These are phyloP conservation scores for Phytopythium chamaehyphon DNA, from an alignment of 352 stramenopile species.

Conservation along the genomic window DNA sequence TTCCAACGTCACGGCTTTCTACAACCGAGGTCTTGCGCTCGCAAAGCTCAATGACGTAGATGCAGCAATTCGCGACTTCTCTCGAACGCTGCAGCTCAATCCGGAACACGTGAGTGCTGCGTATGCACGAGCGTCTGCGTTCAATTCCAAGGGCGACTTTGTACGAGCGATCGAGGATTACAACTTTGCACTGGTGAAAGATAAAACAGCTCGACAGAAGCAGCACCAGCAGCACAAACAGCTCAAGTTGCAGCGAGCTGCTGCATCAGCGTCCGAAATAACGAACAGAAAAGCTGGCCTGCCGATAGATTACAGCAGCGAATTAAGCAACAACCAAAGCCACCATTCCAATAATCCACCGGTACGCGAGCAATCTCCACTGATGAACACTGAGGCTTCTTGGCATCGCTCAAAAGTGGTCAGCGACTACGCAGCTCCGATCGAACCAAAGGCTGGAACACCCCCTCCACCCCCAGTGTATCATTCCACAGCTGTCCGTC, in stretches of 20 bases:
- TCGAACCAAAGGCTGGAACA: too few relatives aligned
- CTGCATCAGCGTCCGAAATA: background rate
- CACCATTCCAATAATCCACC: too few relatives aligned
- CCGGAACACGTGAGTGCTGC: conserved; percentile 86
- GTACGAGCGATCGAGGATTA: conserved; percentile 88
- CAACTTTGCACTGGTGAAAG: conserved; percentile 82
- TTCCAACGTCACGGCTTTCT: conserved; percentile 46
- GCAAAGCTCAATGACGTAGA: conserved; percentile 69
- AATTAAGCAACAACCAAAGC: too few relatives aligned
- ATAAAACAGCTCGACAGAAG: conserved; percentile 38
- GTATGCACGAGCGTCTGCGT: conserved; percentile 83
- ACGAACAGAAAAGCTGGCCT: background rate
- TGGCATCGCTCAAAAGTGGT: too few relatives aligned
- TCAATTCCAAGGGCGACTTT: conserved; percentile 85
- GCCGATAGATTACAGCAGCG: too few relatives aligned
- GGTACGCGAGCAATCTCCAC: too few relatives aligned
- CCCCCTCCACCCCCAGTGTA: background rate
- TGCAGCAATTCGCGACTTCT: conserved; percentile 79
- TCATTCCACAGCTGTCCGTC: background rate
- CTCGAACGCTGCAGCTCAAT: conserved; percentile 64
- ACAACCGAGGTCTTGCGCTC: conserved; percentile 70
- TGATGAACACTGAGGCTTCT: too few relatives aligned
- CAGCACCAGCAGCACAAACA: conserved; percentile 27
- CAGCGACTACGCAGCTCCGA: too few relatives aligned
- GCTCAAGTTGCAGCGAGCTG: conserved; percentile 26